These are phyloP conservation scores for Euphorbia tirucalli DNA, from an alignment of 345 rosid genomes.

Conservation along the genomic window DNA sequence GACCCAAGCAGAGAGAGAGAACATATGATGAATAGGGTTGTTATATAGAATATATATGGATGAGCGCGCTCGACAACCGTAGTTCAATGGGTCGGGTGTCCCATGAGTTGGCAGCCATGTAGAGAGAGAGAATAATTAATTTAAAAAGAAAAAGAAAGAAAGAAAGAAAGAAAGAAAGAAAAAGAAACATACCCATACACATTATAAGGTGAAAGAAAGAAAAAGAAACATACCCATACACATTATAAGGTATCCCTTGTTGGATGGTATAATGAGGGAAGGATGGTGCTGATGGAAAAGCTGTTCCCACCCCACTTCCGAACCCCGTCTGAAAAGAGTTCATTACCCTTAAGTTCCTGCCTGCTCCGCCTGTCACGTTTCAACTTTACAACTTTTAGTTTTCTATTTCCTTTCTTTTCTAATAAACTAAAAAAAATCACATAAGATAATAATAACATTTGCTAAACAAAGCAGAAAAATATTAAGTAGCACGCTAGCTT, in stretches of 20 bases:
- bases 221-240: conserved; percentile 59
- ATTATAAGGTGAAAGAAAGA: too few relatives aligned
- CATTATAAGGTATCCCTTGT: conserved; percentile 73
- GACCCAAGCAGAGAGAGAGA: conserved; percentile 16
- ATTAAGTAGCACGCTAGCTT: too few relatives aligned
- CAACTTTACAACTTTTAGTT: background rate
- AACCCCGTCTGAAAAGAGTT: conserved; percentile 70
- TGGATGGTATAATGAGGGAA: conserved; percentile 89
- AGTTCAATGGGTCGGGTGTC: conserved; percentile 18
- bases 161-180: background rate
- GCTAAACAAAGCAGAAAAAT: too few relatives aligned
- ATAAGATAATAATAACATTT: too few relatives aligned
- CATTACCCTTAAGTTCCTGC: conserved; percentile 67
- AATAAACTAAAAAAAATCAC: too few relatives aligned
- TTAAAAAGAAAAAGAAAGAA: too few relatives aligned
- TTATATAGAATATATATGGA: conserved; percentile 2
- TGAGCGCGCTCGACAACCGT: conserved; percentile 29
- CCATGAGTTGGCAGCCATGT: conserved; percentile 59
- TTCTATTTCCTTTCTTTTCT: background rate
- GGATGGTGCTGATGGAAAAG: conserved; percentile 82
- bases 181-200: too few relatives aligned
- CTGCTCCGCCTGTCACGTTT: conserved; percentile 34
- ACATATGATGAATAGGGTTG: too few relatives aligned
- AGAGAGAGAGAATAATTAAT: too few relatives aligned
- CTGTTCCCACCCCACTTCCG: conserved; percentile 53